Percentiles rank a stretch among this genome's conserved stretches.
These are phyloP conservation scores for Apophysomyces ossiformis DNA, from an alignment of 371 early-diverging fungal species.

Conservation along the genomic window DNA sequence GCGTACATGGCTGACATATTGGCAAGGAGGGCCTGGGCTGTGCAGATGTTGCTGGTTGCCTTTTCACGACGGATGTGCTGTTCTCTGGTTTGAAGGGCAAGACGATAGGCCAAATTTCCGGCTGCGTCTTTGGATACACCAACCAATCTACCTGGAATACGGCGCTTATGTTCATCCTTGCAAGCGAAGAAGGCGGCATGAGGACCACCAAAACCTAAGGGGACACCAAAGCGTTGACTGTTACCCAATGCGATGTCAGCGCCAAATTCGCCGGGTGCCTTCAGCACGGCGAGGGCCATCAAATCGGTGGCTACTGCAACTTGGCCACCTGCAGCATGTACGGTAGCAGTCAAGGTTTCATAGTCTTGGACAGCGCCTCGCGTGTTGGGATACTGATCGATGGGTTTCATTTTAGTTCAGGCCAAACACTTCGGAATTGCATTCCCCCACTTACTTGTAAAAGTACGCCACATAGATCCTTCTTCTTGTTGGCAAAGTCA, in stretches of 20 bases:
- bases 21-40: constrained; percentile 92
- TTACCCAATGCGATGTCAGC: constrained; percentile 97
- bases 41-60: constrained; percentile 98
- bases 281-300: constrained; percentile 89
- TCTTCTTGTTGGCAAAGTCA: constrained; percentile 77
- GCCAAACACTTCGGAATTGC: too few relatives aligned
- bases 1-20: constrained; percentile 96
- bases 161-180: constrained; percentile 89
- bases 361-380: constrained; percentile 86
- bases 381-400: constrained; percentile 87
- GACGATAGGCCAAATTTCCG: constrained; percentile 90
- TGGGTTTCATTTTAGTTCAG: neutral
- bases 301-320: constrained; percentile 93
- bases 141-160: constrained; percentile 94
- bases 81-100: constrained; percentile 96
- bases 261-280: constrained; percentile 94
- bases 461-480: constrained; percentile 85
- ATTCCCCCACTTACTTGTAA: constrained; percentile 69
- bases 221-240: constrained; percentile 97
- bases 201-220: constrained; percentile 98
- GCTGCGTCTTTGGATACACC: constrained; percentile 93
- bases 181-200: constrained; percentile 98
- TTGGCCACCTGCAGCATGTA: constrained; percentile 85
- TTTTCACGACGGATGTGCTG: constrained; percentile 99
- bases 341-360: constrained; percentile 72